Percentiles rank a stretch among this genome's conserved stretches.
These are phyloP conservation scores for Syzygium syzygioides DNA, from an alignment of 441 rosid genomes.

Conservation along the genomic window DNA sequence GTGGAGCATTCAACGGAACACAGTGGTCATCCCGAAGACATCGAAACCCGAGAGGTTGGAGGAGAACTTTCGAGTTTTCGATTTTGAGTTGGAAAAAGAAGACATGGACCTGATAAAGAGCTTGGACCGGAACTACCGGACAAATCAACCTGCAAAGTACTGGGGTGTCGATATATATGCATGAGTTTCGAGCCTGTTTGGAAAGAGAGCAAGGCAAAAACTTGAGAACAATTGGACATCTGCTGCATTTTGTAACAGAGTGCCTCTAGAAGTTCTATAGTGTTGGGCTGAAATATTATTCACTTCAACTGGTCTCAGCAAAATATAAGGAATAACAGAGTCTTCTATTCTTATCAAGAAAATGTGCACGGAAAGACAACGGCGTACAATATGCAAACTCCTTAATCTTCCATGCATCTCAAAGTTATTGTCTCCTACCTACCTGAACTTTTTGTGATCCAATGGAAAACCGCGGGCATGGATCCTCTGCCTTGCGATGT, in stretches of 20 bases:
- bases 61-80: constrained; percentile 59
- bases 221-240: background rate
- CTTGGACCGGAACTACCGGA: constrained; percentile 60
- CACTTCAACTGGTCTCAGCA: background rate
- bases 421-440: background rate
- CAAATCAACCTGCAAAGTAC: constrained; percentile 74
- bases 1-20: constrained; percentile 85
- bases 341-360: background rate
- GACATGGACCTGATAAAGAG: constrained; percentile 65
- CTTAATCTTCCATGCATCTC: background rate
- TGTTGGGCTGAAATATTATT: background rate
- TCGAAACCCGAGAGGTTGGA: constrained; percentile 64
- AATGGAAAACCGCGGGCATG: background rate
- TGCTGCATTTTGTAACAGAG: background rate
- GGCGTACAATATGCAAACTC: background rate
- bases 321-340: background rate
- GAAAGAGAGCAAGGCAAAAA: background rate
- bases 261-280: background rate
- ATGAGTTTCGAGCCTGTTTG: constrained; percentile 12
- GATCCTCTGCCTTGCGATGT: background rate
- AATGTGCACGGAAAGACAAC: background rate
- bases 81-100: constrained; percentile 64
- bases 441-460: background rate
- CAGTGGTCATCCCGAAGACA: constrained; percentile 77
- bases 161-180: constrained; percentile 89